phyloP scores from a whole-genome alignment of 805 yeast species.

The Saccharomycopsis selenospora region DNA sequence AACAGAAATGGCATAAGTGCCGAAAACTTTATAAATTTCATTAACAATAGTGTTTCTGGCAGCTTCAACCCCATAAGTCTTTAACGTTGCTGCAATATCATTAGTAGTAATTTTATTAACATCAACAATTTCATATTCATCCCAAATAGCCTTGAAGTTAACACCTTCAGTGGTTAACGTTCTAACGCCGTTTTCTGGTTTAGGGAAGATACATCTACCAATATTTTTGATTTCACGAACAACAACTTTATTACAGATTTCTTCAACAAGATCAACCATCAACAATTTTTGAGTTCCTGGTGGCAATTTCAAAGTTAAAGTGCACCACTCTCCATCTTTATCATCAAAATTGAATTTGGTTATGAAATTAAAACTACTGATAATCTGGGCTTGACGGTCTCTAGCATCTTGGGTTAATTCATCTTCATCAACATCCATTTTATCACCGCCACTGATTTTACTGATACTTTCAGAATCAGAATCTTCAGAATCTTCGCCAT shows the following conservation, averaged over 20 bases:
- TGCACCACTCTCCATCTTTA: conserved; percentile 84
- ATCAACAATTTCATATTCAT: conserved; percentile 85
- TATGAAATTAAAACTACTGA: conserved; percentile 64
- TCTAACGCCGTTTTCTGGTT: conserved; percentile 58
- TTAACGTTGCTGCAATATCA: conserved; percentile 85
- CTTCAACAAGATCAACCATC: conserved; percentile 96
- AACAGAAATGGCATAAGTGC: conserved; percentile 91
- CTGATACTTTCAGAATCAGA: conserved; percentile 7
- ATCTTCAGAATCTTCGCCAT: conserved; percentile 36
- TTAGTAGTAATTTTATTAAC: conserved; percentile 86
- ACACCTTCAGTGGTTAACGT: conserved; percentile 94
- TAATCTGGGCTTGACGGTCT: conserved; percentile 79
- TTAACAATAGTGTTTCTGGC: conserved; percentile 96
- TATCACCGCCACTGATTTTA: conserved; percentile 23
- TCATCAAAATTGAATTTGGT: conserved; percentile 87
- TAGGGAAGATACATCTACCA: conserved; percentile 88
- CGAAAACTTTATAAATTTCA: conserved; percentile 93
- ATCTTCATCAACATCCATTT: conserved; percentile 27
- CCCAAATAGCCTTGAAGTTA: conserved; percentile 97
- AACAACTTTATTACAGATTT: conserved; percentile 79
- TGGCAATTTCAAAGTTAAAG: conserved; percentile 73
- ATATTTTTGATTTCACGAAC: conserved; percentile 87
- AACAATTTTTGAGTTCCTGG: conserved; percentile 85
- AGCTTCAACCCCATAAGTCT: conserved; percentile 96
- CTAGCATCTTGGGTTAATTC: conserved; percentile 54